Conservation (phyloP, 2,329 filamentous ascomycete genomes). For the Fusarium tuaranense region DNA sequence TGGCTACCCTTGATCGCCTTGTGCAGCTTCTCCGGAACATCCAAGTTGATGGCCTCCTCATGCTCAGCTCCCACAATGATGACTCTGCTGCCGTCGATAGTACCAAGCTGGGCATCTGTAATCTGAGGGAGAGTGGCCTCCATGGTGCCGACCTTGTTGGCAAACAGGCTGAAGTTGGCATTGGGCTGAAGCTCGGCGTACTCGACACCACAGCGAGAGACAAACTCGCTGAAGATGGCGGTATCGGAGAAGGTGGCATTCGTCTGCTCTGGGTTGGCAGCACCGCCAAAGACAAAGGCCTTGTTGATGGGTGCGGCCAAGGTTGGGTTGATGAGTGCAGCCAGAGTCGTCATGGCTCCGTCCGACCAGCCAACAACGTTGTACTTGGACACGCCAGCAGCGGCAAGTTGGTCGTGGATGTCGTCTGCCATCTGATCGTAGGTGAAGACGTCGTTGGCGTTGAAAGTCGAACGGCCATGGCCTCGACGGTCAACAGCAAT, state of each 20-base stretch:
- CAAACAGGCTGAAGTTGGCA: conserved; percentile 53
- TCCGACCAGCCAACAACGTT: conserved; percentile 57
- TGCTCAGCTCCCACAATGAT: conserved; percentile 48
- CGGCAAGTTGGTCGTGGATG: conserved; percentile 47
- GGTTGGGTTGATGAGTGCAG: conserved; percentile 49
- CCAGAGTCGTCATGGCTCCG: conserved; percentile 53
- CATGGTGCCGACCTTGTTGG: conserved; percentile 50
- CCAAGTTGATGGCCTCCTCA: conserved; percentile 55
- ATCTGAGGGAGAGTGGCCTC: conserved; percentile 52
- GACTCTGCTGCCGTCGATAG: conserved; percentile 46
- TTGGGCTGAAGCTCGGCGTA: conserved; percentile 51
- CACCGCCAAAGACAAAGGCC: conserved; percentile 55
- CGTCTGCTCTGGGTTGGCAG: conserved; percentile 47
- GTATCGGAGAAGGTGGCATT: conserved; percentile 50
- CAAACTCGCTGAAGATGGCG: conserved; percentile 50
- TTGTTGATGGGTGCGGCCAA: conserved; percentile 50
- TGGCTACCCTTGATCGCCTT: conserved; percentile 52
- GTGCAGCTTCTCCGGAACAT: conserved; percentile 50
- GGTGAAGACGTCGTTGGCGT: conserved; percentile 51
- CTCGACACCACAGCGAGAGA: conserved; percentile 50
- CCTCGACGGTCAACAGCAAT: conserved; percentile 56
- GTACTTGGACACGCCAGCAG: conserved; percentile 46
- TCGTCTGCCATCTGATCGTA: conserved; percentile 54
- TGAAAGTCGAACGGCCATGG: conserved; percentile 55
- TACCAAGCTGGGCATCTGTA: conserved; percentile 44